Evolutionary conservation across 192 early-diverging fungal genomes (phyloP).

Genomic region (Backusella circina): DNA sequence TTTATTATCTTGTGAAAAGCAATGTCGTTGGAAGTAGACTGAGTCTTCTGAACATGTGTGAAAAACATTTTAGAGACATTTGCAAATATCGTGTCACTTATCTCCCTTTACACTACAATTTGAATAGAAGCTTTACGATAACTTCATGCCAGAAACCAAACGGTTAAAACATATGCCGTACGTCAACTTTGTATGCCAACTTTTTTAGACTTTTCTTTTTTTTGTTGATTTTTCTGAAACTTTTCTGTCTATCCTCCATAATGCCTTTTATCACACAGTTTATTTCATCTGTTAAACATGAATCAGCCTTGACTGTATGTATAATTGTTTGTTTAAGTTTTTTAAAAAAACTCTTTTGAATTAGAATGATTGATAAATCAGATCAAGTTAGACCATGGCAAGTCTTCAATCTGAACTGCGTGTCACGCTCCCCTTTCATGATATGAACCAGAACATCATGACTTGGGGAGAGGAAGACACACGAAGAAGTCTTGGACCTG

Average conservation of each 20-base stretch:
- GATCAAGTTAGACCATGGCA: neutral
- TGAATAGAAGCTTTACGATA: no score
- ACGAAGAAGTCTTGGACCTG: neutral
- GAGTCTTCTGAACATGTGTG: no score
- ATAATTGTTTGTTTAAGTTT: neutral
- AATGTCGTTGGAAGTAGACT: no score
- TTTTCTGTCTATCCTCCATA: neutral
- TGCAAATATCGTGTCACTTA: no score
- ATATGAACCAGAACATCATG: neutral
- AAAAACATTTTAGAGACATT: no score
- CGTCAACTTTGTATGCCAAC: neutral
- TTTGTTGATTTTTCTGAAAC: neutral
- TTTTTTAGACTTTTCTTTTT: neutral
- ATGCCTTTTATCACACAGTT: neutral
- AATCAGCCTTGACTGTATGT: neutral
- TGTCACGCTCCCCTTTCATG: neutral
- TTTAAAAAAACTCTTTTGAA: neutral
- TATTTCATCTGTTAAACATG: neutral
- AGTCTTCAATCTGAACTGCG: neutral
- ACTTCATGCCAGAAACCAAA: no score
- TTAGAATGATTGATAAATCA: neutral
- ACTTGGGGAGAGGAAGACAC: neutral
- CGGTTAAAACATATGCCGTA: no score
- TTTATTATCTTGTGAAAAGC: no score
- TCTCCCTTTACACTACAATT: no score